Evolutionary conservation across 805 yeast genomes (phyloP), one percentile per base, ranked within the genome.

Genomic region (Nakazawaea pomicola): DNA sequence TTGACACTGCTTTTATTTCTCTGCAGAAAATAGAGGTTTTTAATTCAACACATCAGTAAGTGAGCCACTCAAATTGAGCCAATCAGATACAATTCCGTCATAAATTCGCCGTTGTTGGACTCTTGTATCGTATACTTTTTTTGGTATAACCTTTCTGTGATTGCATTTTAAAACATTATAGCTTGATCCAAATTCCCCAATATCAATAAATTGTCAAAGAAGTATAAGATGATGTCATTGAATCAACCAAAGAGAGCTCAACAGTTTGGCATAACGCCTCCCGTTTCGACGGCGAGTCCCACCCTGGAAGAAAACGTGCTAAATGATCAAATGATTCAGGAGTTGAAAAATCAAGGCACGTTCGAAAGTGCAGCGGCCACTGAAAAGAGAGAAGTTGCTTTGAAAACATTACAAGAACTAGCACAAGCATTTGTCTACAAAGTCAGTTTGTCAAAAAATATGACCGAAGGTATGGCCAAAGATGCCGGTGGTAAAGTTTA

Each of bases 401-500:
- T 93, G 29, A 69, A 72, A 36, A 66, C 73, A 6, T 60, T 93
- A 47, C 98, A 93, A 57, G 71, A 76, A 47, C 55, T 93, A 52
- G 76, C 85, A 0, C 76, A 82, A 52, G 86, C 83, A 48, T 91
- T 91, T 62, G 99, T 93, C 1, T 84, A 77, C 53, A 74, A 64
- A 11, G 97, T 89, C 7, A 83, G 95, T 3, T 72, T 76, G 48
- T 76, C 72, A 46, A 89, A 84, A 55, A 90, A 91, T 56, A 89
- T 93, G 96, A 79, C 89, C 27, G 98, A 93, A 46, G 96, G 97
- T 2, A 89, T 93, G 97, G 95, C 98, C 0, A 74, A 68, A 42
- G 99, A 93, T 61, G 95, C 98, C 0, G 99, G 99, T 29, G 99
- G 99, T 28, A 93, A 93, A 59, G 78, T 93, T n/a, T 93, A 90